These are phyloP conservation scores for Phytophthora pseudosyringae DNA, from an alignment of 352 stramenopile genomes.

Conservation along the genomic window DNA sequence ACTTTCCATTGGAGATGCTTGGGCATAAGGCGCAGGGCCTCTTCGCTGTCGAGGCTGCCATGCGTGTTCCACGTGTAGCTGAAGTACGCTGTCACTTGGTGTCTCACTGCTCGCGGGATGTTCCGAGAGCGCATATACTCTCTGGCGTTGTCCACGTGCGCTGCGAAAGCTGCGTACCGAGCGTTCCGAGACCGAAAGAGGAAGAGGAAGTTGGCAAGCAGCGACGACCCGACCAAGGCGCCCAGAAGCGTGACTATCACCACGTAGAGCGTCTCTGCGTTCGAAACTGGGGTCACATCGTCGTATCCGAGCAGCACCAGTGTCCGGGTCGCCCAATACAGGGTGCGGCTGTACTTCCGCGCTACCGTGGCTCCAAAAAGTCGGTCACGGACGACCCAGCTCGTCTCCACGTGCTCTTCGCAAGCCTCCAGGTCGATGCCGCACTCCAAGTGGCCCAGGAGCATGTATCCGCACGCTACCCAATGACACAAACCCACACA, in stretches of 20 bases:
- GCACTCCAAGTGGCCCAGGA: conserved; percentile 61
- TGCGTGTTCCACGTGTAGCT: conserved; percentile 69
- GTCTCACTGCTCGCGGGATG: conserved; percentile 50
- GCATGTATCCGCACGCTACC: conserved; percentile 72
- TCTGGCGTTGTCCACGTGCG: conserved; percentile 70
- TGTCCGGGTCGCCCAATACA: conserved; percentile 67
- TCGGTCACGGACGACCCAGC: conserved; percentile 65
- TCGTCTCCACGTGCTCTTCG: conserved; percentile 44
- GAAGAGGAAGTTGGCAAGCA: conserved; percentile 74
- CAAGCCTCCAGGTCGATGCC: conserved; percentile 54
- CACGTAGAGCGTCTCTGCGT: conserved; percentile 60
- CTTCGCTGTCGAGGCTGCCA: conserved; percentile 63
- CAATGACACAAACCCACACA: conserved; percentile 55
- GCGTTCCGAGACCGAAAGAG: conserved; percentile 70
- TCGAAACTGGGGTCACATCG: conserved; percentile 68
- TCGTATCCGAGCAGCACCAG: conserved; percentile 73
- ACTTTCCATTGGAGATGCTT: conserved; percentile 69
- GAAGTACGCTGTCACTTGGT: conserved; percentile 68
- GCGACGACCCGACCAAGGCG: conserved; percentile 58
- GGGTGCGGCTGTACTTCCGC: conserved; percentile 58
- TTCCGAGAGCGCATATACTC: conserved; percentile 77
- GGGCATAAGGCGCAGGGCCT: conserved; percentile 55
- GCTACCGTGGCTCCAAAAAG: conserved; percentile 45
- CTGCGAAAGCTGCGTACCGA: conserved; percentile 49
- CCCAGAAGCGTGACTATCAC: conserved; percentile 52